A percentile compares a stretch with the other conserved stretches of the same genome.
These are phyloP conservation scores for Stenogyne calaminthoides DNA, from an alignment of 305 asterid genomes.

Conservation along the genomic window DNA sequence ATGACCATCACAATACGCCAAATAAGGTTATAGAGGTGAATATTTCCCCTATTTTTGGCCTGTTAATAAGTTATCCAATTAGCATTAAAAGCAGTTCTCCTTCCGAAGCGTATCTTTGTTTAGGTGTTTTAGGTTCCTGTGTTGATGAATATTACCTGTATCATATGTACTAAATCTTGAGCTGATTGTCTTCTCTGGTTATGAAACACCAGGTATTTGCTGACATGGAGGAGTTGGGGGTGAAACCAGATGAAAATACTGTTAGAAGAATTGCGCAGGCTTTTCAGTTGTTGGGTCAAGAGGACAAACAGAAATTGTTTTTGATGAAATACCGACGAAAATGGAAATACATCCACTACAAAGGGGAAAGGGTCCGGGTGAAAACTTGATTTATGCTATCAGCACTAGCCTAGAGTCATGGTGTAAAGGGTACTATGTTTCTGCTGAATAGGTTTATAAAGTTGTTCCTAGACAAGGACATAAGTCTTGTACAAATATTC, in stretches of 20 bases:
- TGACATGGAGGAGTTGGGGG: conserved; percentile 94
- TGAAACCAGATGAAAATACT: conserved; percentile 87
- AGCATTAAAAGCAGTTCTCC: background rate
- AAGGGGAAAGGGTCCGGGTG: conserved; percentile 82
- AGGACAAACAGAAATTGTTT: conserved; percentile 54
- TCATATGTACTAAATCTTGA: background rate
- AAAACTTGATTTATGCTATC: conserved; percentile 38
- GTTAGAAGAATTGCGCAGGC: conserved; percentile 68
- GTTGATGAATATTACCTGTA: background rate
- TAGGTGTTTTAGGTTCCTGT: background rate
- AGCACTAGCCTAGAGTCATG: background rate
- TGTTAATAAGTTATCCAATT: conserved; percentile 1
- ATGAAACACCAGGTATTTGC: conserved; percentile 67
- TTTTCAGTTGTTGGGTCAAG: conserved; percentile 61
- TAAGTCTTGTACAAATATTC: background rate
- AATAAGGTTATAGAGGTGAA: conserved; percentile 74
- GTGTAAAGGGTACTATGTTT: background rate
- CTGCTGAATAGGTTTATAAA: background rate
- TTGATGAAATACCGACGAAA: conserved; percentile 56
- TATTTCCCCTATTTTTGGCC: conserved; percentile 11
- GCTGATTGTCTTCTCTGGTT: conserved; percentile 22
- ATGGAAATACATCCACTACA: conserved; percentile 87
- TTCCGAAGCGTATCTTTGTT: background rate
- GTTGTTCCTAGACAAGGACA: background rate
- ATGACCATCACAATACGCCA: conserved; percentile 70